These are phyloP conservation scores for Ophiocordyceps polyrhachis-furcata DNA, from an alignment of 2,329 filamentous ascomycete species.

Conservation along the genomic window DNA sequence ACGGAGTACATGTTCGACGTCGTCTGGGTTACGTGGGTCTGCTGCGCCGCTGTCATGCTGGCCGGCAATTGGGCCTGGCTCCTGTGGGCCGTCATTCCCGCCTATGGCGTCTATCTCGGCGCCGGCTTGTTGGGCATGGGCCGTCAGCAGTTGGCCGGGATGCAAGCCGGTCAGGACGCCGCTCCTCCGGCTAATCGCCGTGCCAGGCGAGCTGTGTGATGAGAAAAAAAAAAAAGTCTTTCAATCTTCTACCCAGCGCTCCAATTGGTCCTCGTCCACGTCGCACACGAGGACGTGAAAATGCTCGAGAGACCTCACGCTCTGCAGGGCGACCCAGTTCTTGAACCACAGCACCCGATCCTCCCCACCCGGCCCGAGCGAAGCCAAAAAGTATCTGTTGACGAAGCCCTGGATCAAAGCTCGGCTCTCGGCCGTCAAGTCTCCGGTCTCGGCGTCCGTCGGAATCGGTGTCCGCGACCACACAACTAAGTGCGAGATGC, in stretches of 20 bases:
- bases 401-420: conserved; percentile 51
- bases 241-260: conserved; percentile 34
- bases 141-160: conserved; percentile 30
- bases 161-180: conserved; percentile 17
- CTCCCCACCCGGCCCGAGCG: conserved; percentile 28
- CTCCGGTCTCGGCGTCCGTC: conserved; percentile 49
- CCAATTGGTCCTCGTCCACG: conserved; percentile 29
- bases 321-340: conserved; percentile 82
- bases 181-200: conserved; percentile 29
- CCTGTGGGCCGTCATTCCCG: conserved; percentile 34
- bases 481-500: conserved; percentile 66
- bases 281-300: conserved; percentile 58
- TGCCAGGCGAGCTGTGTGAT: conserved; percentile 34
- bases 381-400: conserved; percentile 44
- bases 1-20: conserved; percentile 99
- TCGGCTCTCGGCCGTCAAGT: conserved; percentile 51
- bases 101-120: conserved; percentile 35
- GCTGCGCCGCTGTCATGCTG: conserved; percentile 49
- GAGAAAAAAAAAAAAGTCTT: neutral
- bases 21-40: conserved; percentile 83
- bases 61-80: conserved; percentile 62
- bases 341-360: conserved; percentile 67
- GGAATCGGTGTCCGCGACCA: conserved; percentile 76
- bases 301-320: conserved; percentile 72
- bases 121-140: conserved; percentile 34